Evolutionary conservation across 1,139 yeast genomes (phyloP).

Genomic region (Sugiyamaella pinicola): DNA sequence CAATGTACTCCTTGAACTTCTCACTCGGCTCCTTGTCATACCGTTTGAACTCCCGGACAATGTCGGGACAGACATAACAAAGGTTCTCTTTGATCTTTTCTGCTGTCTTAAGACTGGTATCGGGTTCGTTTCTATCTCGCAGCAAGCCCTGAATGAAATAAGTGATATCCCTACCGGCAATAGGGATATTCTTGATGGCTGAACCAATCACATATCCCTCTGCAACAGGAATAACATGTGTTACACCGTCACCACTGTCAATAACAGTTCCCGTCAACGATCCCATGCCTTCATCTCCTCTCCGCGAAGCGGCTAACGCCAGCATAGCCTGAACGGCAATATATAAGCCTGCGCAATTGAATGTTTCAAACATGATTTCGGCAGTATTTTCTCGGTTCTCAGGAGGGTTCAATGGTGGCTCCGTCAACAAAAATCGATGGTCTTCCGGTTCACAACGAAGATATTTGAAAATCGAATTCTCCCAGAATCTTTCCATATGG

Average conservation of each 20-base stretch:
- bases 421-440: constrained; percentile 91
- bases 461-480: constrained; percentile 91
- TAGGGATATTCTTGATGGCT: constrained; percentile 94
- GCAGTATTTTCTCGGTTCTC: constrained; percentile 98
- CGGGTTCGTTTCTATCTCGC: constrained; percentile 96
- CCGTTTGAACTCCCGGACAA: constrained; percentile 92
- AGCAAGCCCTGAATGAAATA: constrained; percentile 87
- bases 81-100: constrained; percentile 95
- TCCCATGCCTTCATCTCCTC: constrained; percentile 91
- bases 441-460: constrained; percentile 98
- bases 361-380: constrained; percentile 97
- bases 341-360: constrained; percentile 97
- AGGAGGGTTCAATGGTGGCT: constrained; percentile 98
- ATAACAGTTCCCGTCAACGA: constrained; percentile 97
- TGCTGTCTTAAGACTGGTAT: constrained; percentile 92
- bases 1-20: constrained; percentile 89
- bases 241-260: constrained; percentile 97
- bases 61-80: constrained; percentile 97
- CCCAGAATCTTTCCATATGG: constrained; percentile 99
- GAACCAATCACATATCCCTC: constrained; percentile 98
- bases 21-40: constrained; percentile 87
- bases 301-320: constrained; percentile 99
- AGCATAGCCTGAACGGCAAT: constrained; percentile 98
- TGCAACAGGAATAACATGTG: constrained; percentile 98
- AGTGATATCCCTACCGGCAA: constrained; percentile 98